Evolutionary conservation across 1,284 basidiomycete genomes (phyloP), one percentile per base, ranked within the genome.

Genomic region (Ceratobasidium sp.): DNA sequence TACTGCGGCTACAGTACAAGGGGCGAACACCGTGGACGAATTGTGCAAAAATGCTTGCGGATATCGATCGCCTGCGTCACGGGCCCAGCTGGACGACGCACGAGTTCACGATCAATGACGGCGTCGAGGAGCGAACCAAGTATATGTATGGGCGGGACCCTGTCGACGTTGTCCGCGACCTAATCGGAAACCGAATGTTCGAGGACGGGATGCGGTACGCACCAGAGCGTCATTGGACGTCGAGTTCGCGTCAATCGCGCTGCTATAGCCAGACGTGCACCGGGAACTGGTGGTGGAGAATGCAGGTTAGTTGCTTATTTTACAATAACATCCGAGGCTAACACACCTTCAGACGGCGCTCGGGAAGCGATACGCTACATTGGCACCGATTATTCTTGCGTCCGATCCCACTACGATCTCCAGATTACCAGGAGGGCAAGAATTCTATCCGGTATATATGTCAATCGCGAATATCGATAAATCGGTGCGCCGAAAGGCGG

Each of bases 381-480:
- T 78, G 27, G 64, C 59, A 0, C 69, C 75, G 0, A 11, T 78
- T 0, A 76, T 78, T 11, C 19, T 76, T 14, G 62, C 76, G 8
- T 67, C 67, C 9, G 76, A 78, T 47, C 67, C 73, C 24, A 78
- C 77, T 36, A 27, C 73, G 1, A 48, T 78, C 17, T 56, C 63
- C 0, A 67, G 64, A 2, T 59, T 76, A 11, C 50, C 67, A 2
- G 69, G 76, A 2, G 62, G 69, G 11, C 75, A 75, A 27, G 15
- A 33, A 27, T 65, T 65, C n/a, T 74, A 76, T 27, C 75, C 77
- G 2, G 73, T 78, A 0, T 78, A 78, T 63, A 4, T 78, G 1
- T 51, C 76, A 1, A 64, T 78, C 15, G 76, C 76, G 17, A 78
- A 78, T 53, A 76, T 77, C 36, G 27, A 57, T 33, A 77, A 76